A percentile compares a stretch with the other conserved stretches of the same genome.
Conservation (phyloP, 306 rosid species). For the Sicyos edulis region DNA sequence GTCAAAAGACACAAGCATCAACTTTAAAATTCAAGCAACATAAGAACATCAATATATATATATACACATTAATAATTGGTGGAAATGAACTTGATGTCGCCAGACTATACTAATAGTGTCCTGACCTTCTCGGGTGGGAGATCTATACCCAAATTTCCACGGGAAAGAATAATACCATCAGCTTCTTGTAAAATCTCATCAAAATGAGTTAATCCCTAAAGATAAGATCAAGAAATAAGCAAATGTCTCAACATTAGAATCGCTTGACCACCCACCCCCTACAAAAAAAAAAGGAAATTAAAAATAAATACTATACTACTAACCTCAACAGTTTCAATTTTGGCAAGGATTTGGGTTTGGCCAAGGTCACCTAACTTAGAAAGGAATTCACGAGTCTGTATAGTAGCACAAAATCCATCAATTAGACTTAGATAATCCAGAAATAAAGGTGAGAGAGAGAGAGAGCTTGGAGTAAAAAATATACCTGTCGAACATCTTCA, state of each 20-base stretch:
- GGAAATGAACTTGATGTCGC: not conserved
- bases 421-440: not conserved
- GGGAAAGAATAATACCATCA: slow-evolving; percentile 50
- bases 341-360: slow-evolving; percentile 51
- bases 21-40: not conserved
- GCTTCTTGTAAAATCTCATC: slow-evolving; percentile 54
- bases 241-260: not conserved
- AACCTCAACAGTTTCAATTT: slow-evolving; percentile 49
- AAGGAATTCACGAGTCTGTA: slow-evolving; percentile 44
- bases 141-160: slow-evolving; percentile 53
- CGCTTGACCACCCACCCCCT: too few species aligned
- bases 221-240: not conserved
- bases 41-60: not conserved
- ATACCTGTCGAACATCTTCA: slow-evolving; percentile 50
- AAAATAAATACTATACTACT: not conserved
- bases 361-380: slow-evolving; percentile 41
- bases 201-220: slow-evolving; percentile 44
- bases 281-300: too few species aligned
- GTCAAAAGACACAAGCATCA: not conserved
- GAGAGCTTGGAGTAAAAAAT: not conserved
- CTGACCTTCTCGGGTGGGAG: slow-evolving; percentile 51
- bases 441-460: not conserved
- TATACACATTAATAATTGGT: not conserved
- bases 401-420: not conserved
- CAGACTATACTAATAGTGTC: not conserved